Evolutionary conservation across 2,329 filamentous ascomycete genomes (phyloP), one percentile per base, ranked within the genome.

Genomic region (Trichoderma sp.): DNA sequence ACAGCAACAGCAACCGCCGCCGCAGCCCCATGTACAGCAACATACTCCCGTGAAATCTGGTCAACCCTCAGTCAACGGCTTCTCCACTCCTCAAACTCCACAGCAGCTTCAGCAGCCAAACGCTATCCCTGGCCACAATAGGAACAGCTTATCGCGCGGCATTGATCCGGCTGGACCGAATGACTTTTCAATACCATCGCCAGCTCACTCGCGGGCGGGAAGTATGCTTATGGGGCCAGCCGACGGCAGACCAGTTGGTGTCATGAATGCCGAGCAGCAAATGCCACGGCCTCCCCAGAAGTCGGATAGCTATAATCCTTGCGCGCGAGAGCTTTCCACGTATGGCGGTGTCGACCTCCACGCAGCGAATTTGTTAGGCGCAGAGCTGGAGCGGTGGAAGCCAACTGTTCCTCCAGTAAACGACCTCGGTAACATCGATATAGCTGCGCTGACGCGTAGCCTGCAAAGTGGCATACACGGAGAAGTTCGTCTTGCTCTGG

Each of bases 401-500:
- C 95, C 95, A 0, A 93, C 94, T 75, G 88, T 95, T 50, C 96
- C 97, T 0, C 86, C 88, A 3, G 88, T 95, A 21, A 86, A 89
- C 27, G 95, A 98, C 79, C 88, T 98, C 71, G 97, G 96, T 9
- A 89, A 95, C 24, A 94, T 98, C 77, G 96, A 99, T 81, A 93
- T 98, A 33, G 93, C 95, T 78, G 95, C 96, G 24, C 88, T 99
- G 56, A 98, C 93, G 0, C 93, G 95, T 87, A 95, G 95, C 80
- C 86, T 99, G 50, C 95, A 98, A 81, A 97, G 94, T 73, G 96
- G 96, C 1, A 93, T 98, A 60, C 93, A 95, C 79, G 92, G 92
- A 6, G 97, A 99, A 84, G 93, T 98, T n/a, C 92, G 96, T 11
- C 85, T 98, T 77, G 96, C 96, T 3, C 87, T 99, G 62, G 97